phyloP scores from a whole-genome alignment of 331 rosid species.

The Acacia pycnantha region DNA sequence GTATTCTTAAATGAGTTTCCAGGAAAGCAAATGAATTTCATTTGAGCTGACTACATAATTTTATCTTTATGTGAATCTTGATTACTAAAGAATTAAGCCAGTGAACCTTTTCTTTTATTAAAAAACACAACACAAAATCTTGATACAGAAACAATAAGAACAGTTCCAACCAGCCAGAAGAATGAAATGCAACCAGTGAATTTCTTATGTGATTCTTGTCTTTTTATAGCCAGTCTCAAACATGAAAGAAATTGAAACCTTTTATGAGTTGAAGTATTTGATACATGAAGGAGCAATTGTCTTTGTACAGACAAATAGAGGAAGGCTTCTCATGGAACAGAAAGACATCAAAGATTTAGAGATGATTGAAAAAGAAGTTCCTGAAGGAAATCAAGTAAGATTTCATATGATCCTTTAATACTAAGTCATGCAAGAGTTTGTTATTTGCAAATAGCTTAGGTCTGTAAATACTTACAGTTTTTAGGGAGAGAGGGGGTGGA shows the following conservation, averaged over 20 bases:
- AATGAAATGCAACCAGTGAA: conserved; percentile 33
- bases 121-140: conserved; percentile 3
- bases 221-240: neutral
- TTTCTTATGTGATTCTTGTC: neutral
- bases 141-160: conserved; percentile 20
- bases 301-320: conserved; percentile 21
- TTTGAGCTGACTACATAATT: neutral
- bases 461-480: too few species aligned
- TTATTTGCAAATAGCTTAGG: too few species aligned
- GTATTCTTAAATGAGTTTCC: neutral
- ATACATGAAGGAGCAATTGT: neutral
- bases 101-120: neutral
- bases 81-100: neutral
- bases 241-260: neutral
- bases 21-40: too few species aligned
- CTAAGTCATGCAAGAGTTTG: neutral
- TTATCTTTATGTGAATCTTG: neutral
- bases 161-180: conserved; percentile 5
- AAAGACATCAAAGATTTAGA: conserved; percentile 33
- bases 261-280: neutral
- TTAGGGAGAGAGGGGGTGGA: too few species aligned
- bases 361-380: conserved; percentile 28
- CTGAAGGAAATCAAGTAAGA: conserved; percentile 30
- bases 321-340: conserved; percentile 4
- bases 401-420: conserved; percentile 2